Evolutionary conservation across 2,329 filamentous ascomycete genomes (phyloP), one percentile per base, ranked within the genome.

Genomic region (Myriosclerotinia duriaeana): DNA sequence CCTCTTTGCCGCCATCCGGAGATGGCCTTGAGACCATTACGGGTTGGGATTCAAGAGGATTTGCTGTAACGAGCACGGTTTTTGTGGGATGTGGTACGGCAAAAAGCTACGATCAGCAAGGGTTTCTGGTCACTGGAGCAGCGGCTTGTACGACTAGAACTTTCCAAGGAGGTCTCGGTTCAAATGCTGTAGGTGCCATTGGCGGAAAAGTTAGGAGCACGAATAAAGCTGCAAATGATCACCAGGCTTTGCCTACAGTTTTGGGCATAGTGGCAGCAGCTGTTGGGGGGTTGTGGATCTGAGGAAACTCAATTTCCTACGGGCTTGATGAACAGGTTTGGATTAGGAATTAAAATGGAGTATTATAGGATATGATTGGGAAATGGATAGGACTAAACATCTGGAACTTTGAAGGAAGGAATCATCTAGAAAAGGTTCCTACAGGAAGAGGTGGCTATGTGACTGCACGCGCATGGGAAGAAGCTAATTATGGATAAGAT

Each of bases 1-100:
- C 76, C 78, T 77, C 67, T 74, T 82, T 74, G 69, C 78, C 72
- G 69, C 66, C 59, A 62, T 73, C 68, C 53, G 69, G 40, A 69
- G 69, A 48, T 74, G 71, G 71, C 66, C 69, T 71, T 75, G 72
- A 76, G 68, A 75, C 78, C 26, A 74, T 80, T 56, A 84, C 81
- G 8, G 75, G 77, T 17, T 84, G 78, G 71, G 77, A 85, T 72
- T 74, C 82, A 42, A 78, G 79, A 69, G 82, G 82, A 44, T 84
- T 85, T 73, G 78, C 78, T 38, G 84, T 81, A 1, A 78, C 81
- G 1, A 76, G 78, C 66, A 81, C 79, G 7, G 73, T 79, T 26
- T 70, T 76, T 22, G 74, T 76, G 15, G 79, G 78, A 30, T 74
- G 71, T 60, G 76, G 77, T 6, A 71, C 76, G 11, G 69, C 77